Evolutionary conservation across 495 filamentous ascomycete genomes (phyloP), one percentile per base, ranked within the genome.

Genomic region (Schizothecium vesticola): DNA sequence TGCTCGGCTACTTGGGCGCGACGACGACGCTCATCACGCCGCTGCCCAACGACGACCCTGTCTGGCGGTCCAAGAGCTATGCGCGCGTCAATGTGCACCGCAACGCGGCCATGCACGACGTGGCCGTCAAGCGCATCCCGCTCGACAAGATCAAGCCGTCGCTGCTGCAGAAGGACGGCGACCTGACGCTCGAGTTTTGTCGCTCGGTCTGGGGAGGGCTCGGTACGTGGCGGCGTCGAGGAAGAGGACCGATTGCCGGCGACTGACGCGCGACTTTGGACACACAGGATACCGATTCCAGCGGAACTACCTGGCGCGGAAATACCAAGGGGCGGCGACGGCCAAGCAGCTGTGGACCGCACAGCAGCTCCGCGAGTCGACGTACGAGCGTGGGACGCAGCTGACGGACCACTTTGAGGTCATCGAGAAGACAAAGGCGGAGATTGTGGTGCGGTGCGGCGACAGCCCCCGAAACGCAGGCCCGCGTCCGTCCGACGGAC

Each of bases 321-420:
- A 90, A 73, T 89, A 90, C 77, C 81, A 86, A 59, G 77, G 77
- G 51, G 80, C 87, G 3, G 84, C 84, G n/a, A 90, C 89, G 8
- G 80, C 86, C 25, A 67, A 77, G 64, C 85, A 91, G 69, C 85
- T 92, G 23, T 92, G 90, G 90, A 79, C 81, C 6, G 79, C 74
- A 24, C 73, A 80, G 8, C 85, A 88, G 51, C 81, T 93, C 1
- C 72, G 81, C 23, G 61, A 71, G 21, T 85, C 81, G 29, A 79
- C 68, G 36, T 93, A 90, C 75, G 83, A 87, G 26, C 77, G 84
- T 51, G 89, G 89, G 26, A 89, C 89, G 23, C 75, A 85, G 29
- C 85, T 92, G 71, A 90, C 88, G 26, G 90, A 93, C 73, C 90
- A 93, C 77, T 92, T 93, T 75, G 88, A 93, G 76, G 89, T 93